A percentile compares a stretch with the other conserved stretches of the same genome.
Evolutionary conservation across 73 alveolate species (phyloP).

Genomic region (Paramecium sonneborni): DNA sequence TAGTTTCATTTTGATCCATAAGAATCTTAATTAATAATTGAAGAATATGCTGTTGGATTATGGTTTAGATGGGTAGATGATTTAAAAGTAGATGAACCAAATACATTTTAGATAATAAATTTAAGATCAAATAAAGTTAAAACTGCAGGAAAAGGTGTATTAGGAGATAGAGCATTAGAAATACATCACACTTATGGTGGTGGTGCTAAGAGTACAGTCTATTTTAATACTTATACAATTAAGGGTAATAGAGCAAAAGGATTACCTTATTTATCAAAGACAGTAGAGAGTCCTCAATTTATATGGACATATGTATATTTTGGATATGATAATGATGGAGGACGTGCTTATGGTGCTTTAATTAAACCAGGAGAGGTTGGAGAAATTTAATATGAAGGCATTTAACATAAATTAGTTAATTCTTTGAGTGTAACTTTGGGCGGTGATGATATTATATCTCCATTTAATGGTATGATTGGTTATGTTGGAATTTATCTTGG

Average conservation of each 20-base stretch:
- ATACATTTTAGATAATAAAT: constrained; percentile 37
- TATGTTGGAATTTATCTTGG: constrained; percentile 51
- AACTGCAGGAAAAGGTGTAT: constrained; percentile 42
- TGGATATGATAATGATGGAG: constrained; percentile 49
- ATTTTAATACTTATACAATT: constrained; percentile 21
- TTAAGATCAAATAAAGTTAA: constrained; percentile 28
- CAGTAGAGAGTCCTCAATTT: neutral
- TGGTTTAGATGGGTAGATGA: constrained; percentile 61
- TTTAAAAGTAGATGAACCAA: constrained; percentile 21
- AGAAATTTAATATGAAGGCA: neutral
- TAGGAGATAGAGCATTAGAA: constrained; percentile 60
- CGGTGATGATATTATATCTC: constrained; percentile 34
- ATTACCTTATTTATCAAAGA: neutral
- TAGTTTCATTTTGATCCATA: neutral
- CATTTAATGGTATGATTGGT: constrained; percentile 56
- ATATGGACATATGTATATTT: constrained; percentile 40
- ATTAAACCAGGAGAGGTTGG: constrained; percentile 51
- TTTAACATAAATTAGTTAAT: neutral
- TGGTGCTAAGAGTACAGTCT: constrained; percentile 27
- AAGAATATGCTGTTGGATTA: constrained; percentile 34
- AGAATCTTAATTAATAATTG: constrained; percentile 23
- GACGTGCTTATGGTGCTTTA: constrained; percentile 40
- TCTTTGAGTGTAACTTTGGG: constrained; percentile 7
- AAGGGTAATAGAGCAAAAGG: constrained; percentile 46
- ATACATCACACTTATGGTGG: constrained; percentile 46